Conservation (phyloP, 352 stramenopile species). For the Pythium sp. region DNA sequence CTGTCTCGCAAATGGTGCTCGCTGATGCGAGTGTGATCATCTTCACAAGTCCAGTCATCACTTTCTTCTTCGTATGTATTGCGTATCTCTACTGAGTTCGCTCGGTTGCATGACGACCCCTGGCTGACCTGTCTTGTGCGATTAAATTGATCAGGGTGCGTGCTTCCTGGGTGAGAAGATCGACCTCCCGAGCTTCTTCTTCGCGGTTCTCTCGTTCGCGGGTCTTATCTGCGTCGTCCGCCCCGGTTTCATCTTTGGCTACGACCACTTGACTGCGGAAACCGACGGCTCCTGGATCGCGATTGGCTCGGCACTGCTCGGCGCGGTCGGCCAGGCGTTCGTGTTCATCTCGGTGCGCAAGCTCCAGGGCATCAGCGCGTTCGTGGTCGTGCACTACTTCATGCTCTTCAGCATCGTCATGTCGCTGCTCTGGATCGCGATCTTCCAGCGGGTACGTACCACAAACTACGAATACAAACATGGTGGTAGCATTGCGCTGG, state of each 20-base stretch:
- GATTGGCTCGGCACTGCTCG: conserved; percentile 37
- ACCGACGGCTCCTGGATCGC: conserved; percentile 28
- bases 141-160: neutral
- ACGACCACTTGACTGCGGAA: conserved; percentile 16
- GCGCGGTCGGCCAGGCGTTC: conserved; percentile 40
- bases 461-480: neutral
- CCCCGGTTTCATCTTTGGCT: conserved; percentile 42
- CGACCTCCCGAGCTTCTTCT: conserved; percentile 30
- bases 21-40: conserved; percentile 69
- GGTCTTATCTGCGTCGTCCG: conserved; percentile 47
- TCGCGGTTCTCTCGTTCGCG: conserved; percentile 31
- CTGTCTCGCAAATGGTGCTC: conserved; percentile 77
- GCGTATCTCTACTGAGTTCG: neutral
- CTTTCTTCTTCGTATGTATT: conserved; percentile 62
- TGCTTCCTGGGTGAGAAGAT: conserved; percentile 27
- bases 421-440: conserved; percentile 33
- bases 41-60: conserved; percentile 74
- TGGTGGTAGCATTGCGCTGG: neutral
- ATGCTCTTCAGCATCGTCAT: conserved; percentile 42
- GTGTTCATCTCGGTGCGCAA: conserved; percentile 54
- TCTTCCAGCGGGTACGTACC: conserved; percentile 39
- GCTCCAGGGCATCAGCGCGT: conserved; percentile 38
- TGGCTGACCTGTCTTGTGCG: neutral
- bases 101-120: neutral
- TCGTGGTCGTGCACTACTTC: conserved; percentile 66